A percentile compares a stretch with the other conserved stretches of the same genome.
phyloP scores from a whole-genome alignment of 305 asterid species.

The Salvia sclarea region DNA sequence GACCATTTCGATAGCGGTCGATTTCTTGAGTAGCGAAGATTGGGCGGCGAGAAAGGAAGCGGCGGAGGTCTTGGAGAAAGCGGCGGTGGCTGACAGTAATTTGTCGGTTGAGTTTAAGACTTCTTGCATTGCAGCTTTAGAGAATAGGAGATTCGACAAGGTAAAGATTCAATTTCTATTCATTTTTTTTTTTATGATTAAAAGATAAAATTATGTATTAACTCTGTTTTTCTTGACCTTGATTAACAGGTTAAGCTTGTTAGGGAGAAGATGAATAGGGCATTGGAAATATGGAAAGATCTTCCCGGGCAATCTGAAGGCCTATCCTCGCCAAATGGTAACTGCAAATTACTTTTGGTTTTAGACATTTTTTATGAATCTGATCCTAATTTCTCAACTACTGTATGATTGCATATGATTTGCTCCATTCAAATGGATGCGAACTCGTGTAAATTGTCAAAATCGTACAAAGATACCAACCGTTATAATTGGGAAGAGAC shows the following conservation, averaged over 20 bases:
- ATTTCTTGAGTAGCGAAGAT: conserved; percentile 65
- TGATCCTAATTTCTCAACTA: background rate
- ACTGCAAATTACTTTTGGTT: background rate
- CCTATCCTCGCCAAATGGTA: conserved; percentile 61
- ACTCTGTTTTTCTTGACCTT: background rate
- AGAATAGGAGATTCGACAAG: conserved; percentile 74
- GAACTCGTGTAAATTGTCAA: background rate
- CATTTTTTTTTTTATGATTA: background rate
- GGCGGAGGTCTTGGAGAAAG: conserved; percentile 67
- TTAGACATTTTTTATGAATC: too few species aligned
- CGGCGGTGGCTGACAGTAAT: conserved; percentile 48
- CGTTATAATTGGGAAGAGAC: background rate
- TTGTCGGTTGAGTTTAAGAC: conserved; percentile 48
- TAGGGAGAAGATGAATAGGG: conserved; percentile 83
- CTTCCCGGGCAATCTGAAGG: conserved; percentile 49
- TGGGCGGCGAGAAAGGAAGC: conserved; percentile 90
- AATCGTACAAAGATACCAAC: background rate
- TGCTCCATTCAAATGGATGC: background rate
- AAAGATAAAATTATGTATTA: background rate
- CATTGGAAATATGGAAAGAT: conserved; percentile 72
- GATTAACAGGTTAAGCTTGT: conserved; percentile 67
- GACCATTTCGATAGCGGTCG: conserved; percentile 50
- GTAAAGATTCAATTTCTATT: conserved; percentile 33
- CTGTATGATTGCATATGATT: background rate
- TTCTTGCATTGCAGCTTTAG: conserved; percentile 55